A percentile compares a stretch with the other conserved stretches of the same genome.
These are phyloP conservation scores for Ascochyta koolunga DNA, from an alignment of 2,329 filamentous ascomycete genomes.

Conservation along the genomic window DNA sequence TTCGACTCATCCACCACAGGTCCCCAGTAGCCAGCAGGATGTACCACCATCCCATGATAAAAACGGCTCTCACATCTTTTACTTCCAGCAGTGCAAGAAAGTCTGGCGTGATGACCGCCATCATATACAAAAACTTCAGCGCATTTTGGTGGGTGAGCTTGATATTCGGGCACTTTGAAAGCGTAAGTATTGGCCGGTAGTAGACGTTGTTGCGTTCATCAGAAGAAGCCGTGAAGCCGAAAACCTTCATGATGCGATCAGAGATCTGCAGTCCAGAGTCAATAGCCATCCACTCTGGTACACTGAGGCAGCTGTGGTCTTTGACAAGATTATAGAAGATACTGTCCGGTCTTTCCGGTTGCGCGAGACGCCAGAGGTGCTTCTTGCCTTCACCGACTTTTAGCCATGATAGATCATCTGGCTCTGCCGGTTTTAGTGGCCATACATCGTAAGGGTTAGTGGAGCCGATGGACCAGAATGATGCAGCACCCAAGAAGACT, in stretches of 20 bases:
- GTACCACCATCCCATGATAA: constrained; percentile 65
- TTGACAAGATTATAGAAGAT: constrained; percentile 50
- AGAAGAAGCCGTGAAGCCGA: constrained; percentile 29
- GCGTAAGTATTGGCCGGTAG: constrained; percentile 40
- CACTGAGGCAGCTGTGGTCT: constrained; percentile 20
- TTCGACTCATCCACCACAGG: constrained; percentile 37
- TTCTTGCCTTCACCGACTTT: constrained; percentile 63
- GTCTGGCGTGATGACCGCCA: constrained; percentile 52
- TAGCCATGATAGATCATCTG: constrained; percentile 63
- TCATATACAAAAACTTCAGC: constrained; percentile 56
- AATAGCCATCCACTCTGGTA: constrained; percentile 19
- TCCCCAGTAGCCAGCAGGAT: constrained; percentile 45
- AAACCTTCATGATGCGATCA: constrained; percentile 38
- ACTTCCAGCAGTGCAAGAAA: constrained; percentile 55
- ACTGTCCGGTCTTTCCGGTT: constrained; percentile 57
- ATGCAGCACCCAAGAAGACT: constrained; percentile 54
- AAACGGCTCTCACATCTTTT: constrained; percentile 61
- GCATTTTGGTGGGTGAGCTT: constrained; percentile 50
- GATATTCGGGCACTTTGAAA: constrained; percentile 49
- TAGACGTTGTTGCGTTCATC: constrained; percentile 32
- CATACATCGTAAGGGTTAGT: constrained; percentile 56
- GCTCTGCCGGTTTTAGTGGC: constrained; percentile 57
- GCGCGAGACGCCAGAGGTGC: constrained; percentile 58
- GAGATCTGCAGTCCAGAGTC: constrained; percentile 38
- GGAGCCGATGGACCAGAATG: constrained; percentile 55